phyloP scores from a whole-genome alignment of 129 eudicot genomes.

The Centrapalus pauciflorus region DNA sequence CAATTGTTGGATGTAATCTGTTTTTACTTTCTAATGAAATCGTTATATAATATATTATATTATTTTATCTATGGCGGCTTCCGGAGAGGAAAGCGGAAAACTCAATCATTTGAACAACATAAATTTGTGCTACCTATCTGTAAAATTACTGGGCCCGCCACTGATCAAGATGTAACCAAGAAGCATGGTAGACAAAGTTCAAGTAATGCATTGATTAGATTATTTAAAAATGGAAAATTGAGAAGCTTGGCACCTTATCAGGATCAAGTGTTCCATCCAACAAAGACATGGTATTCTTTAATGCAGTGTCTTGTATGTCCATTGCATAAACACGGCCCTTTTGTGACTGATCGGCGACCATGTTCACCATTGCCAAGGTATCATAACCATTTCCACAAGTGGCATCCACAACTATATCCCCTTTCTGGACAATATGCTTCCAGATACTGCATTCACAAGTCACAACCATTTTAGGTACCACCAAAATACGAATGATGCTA shows the following conservation, averaged over 20 bases:
- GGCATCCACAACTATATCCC: conserved; percentile 85
- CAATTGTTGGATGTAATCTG: too few relatives aligned
- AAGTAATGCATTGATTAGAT: background rate
- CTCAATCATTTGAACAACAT: too few relatives aligned
- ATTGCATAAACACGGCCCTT: conserved; percentile 73
- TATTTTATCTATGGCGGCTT: too few relatives aligned
- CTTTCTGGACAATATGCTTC: conserved; percentile 68
- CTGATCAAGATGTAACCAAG: background rate
- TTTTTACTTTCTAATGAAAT: too few relatives aligned
- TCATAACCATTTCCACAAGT: conserved; percentile 96
- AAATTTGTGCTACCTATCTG: too few relatives aligned
- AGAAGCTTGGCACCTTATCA: conserved; percentile 40
- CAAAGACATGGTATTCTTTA: conserved; percentile 55
- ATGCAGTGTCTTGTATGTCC: conserved; percentile 76
- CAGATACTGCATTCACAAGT: conserved; percentile 51
- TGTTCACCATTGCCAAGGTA: conserved; percentile 65
- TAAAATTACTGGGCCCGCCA: too few relatives aligned
- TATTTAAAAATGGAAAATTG: background rate
- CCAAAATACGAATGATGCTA: too few relatives aligned
- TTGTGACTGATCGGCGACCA: conserved; percentile 53
- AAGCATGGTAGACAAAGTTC: background rate
- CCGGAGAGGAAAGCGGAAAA: too few relatives aligned
- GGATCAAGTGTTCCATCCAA: conserved; percentile 45
- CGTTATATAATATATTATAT: too few relatives aligned
- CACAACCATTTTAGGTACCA: too few relatives aligned